A percentile compares a stretch with the other conserved stretches of the same genome.
These are phyloP conservation scores for Aegle marmelos DNA, from an alignment of 345 rosid species.

Conservation along the genomic window DNA sequence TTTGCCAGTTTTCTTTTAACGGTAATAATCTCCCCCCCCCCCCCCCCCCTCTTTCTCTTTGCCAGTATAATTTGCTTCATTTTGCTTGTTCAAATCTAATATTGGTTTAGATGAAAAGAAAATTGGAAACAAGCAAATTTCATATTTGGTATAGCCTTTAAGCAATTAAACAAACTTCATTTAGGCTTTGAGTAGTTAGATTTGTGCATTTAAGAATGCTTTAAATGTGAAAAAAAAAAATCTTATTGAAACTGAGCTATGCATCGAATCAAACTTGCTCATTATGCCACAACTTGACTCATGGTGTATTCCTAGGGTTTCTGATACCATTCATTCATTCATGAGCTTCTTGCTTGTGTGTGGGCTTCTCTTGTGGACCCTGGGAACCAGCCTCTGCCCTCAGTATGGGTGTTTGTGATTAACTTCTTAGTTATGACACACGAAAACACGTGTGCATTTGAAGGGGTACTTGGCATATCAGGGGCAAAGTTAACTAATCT, in stretches of 20 bases:
- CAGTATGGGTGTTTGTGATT: background rate
- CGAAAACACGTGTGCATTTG: too few species aligned
- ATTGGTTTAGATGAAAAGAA: background rate
- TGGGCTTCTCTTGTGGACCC: background rate
- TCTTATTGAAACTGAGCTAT: too few species aligned
- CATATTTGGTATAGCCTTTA: background rate
- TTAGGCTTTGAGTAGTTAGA: background rate
- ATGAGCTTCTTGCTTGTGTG: background rate
- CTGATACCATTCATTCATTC: background rate
- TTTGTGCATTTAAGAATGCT: background rate
- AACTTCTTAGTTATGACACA: background rate
- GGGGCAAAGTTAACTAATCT: background rate
- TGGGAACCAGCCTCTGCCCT: background rate
- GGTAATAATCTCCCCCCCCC: constrained; percentile 56
- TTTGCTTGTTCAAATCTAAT: background rate
- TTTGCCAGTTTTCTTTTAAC: constrained; percentile 93
- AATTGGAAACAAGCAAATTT: constrained; percentile 5
- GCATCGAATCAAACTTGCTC: background rate
- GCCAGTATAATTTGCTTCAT: background rate
- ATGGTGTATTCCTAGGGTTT: background rate
- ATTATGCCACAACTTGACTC: background rate
- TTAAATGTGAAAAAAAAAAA: background rate
- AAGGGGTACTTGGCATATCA: too few species aligned
- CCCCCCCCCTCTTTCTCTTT: background rate
- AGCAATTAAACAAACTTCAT: background rate